A percentile compares a stretch with the other conserved stretches of the same genome.
phyloP scores from a whole-genome alignment of 164 flowering plant species.

The Vitis amurensis region DNA sequence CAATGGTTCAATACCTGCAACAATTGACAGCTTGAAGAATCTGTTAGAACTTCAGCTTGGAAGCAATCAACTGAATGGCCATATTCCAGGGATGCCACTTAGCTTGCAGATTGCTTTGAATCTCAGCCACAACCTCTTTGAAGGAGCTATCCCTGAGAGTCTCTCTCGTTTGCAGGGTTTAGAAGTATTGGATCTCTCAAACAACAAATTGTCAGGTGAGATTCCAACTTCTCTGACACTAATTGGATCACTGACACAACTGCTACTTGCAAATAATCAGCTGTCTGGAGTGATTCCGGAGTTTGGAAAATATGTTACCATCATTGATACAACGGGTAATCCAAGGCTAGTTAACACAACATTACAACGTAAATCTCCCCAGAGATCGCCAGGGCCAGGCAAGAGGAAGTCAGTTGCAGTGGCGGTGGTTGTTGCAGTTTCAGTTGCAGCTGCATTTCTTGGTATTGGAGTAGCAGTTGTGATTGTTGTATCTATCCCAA shows the following conservation, averaged over 20 bases:
- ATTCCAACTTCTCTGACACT: slow-evolving; percentile 39
- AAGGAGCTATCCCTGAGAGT: slow-evolving; percentile 46
- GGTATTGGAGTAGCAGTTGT: slow-evolving; percentile 19
- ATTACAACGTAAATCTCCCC: not conserved
- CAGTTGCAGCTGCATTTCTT: slow-evolving; percentile 28
- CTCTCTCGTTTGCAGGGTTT: slow-evolving; percentile 28
- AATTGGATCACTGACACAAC: slow-evolving; percentile 34
- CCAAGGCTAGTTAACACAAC: slow-evolving; percentile 4
- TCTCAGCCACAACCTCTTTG: slow-evolving; percentile 61
- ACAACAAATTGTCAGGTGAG: slow-evolving; percentile 56
- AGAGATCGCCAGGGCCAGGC: slow-evolving; percentile 9
- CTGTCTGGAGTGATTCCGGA: slow-evolving; percentile 57
- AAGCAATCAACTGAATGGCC: slow-evolving; percentile 43
- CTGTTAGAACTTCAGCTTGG: slow-evolving; percentile 69
- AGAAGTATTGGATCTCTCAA: slow-evolving; percentile 70
- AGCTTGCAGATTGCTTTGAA: slow-evolving; percentile 58
- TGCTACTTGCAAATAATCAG: slow-evolving; percentile 54
- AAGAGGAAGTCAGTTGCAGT: slow-evolving; percentile 28
- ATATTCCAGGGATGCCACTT: slow-evolving; percentile 52
- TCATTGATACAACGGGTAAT: slow-evolving; percentile 39
- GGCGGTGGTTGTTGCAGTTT: slow-evolving; percentile 23
- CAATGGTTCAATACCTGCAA: slow-evolving; percentile 51
- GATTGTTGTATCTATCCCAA: slow-evolving; percentile 28
- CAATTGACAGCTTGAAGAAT: slow-evolving; percentile 20
- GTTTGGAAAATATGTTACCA: slow-evolving; percentile 16